Base-by-base conservation (phyloP, 768 basidiomycete genomes). In the Mrakia blollopis region DNA sequence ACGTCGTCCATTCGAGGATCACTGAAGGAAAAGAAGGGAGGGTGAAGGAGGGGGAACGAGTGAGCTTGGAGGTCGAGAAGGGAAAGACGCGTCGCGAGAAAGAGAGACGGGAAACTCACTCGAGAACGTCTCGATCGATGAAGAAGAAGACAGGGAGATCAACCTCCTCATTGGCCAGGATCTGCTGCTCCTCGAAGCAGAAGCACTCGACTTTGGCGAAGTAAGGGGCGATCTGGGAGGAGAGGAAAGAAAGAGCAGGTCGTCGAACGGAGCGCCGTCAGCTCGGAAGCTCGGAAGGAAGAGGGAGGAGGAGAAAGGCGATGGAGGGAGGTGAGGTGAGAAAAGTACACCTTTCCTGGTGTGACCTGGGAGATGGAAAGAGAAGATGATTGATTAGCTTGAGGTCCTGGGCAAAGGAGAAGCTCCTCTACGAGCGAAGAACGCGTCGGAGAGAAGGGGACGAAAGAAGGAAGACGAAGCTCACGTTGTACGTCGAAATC, bases 131-230 rank as follows among this genome's bases (percentile, higher is more conserved):
- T 79, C 93, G 92, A 86, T 99, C 97, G 80, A 99, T 96, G 86
- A 99, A 99, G 86, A 99, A 99, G 75, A 99, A 88, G 28, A 99
- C 87, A 3, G 97, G 97, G 88, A 99, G 93, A 84, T 99, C 97
- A 47, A 99, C 92, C 84, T 98, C 94, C 85, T 99, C 97, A 39
- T 91, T 91, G 0, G 95, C 94, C 35, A 97, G 86, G 14, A 99
- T 88, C 80, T 90, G 92, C 84, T 99, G 97, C 83, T 99, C 97
- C 83, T 99, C 97, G 80, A 99, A 99, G 84, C 97, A 99, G 86
- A 99, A 99, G 80, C 97, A 99, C 83, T 99, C 97, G 18, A 99
- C 94, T 85, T 99, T 99, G 71, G 95, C 94, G 82, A 99, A 99
- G 84, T 98, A 98, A 0, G 96, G 94, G 13, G 97, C 97, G 80